Evolutionary conservation across 208 protist genomes (phyloP), one percentile per base, ranked within the genome.

Genomic region (Wallacemonas sp.): DNA sequence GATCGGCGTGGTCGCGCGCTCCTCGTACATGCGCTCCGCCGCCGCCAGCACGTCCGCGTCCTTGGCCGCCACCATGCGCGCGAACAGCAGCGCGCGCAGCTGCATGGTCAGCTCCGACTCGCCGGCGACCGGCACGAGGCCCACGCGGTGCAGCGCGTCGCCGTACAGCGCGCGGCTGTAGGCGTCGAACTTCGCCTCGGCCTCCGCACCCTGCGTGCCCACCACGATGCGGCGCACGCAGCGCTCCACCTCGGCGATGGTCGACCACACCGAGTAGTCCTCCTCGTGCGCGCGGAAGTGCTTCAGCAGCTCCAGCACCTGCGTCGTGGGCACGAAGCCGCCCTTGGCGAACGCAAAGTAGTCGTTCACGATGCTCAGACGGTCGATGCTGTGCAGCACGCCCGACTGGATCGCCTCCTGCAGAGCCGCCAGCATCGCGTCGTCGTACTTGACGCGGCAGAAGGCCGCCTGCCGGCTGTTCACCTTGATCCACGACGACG

Each of bases 391-490:
- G 57, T 62, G 68, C 7, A 94, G 26, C 23, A 59, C 25, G 57
- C 87, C 82, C 18, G 39, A 29, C 29, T 54, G 3, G 41, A 95
- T 52, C 12, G 80, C 74, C n/a, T 65, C 25, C 22, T 79, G 52
- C 22, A 95, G 75, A 4, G 36, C 29, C 23, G 54, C 41, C 18
- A 93, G 62, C 42, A 93, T 62, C 23, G 64, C 61, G 25, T 77
- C 70, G 49, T 72, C 52, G 70, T 95, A 95, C 38, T 75, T 66
- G 31, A 92, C 84, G 32, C 89, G 84, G 71, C 86, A 92, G 71
- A 95, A 92, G 26, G 81, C 78, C 32, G 80, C 77, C 63, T 87
- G 81, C 14, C 79, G 72, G 67, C 65, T 83, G 72, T 86, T 86
- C 41, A 91, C 79, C 65, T 95, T 92, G 20, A 86, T 69, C 80